Evolutionary conservation across 1,139 yeast species (phyloP).

Genomic region (Protomyces gravidus): DNA sequence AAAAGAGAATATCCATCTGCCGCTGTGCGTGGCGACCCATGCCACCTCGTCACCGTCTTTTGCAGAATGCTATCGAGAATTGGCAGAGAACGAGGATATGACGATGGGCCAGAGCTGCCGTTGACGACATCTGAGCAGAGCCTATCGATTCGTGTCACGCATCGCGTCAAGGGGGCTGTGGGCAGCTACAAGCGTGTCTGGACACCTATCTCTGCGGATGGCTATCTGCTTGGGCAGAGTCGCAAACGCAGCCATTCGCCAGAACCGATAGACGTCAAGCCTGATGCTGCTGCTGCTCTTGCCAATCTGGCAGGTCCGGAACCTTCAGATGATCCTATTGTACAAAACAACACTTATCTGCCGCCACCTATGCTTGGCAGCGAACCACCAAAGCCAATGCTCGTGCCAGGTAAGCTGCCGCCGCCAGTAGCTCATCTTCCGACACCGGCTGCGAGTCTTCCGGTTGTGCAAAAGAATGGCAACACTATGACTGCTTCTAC

Average conservation of each 20-base stretch:
- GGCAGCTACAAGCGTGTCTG: background rate
- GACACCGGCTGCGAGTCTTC: slow-evolving; percentile 12
- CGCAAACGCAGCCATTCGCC: background rate
- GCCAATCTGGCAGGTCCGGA: background rate
- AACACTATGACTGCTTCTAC: background rate
- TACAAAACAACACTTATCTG: background rate
- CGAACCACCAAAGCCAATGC: background rate
- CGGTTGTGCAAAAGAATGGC: background rate
- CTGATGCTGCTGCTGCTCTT: background rate
- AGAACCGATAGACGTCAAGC: background rate
- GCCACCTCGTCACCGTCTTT: background rate
- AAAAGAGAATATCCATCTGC: background rate
- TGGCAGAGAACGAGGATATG: background rate
- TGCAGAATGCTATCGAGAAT: background rate
- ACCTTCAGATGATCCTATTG: background rate
- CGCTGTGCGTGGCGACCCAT: background rate
- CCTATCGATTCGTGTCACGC: background rate
- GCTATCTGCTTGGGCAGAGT: background rate
- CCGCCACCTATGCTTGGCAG: background rate
- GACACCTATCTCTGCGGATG: background rate
- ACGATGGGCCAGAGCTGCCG: background rate
- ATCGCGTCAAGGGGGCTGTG: background rate
- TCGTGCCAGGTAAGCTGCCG: background rate
- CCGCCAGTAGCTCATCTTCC: background rate
- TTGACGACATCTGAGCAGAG: background rate